A percentile compares a stretch with the other conserved stretches of the same genome.
These are phyloP conservation scores for Lasiodiplodia hormozganensis DNA, from an alignment of 2,329 filamentous ascomycete genomes.

Conservation along the genomic window DNA sequence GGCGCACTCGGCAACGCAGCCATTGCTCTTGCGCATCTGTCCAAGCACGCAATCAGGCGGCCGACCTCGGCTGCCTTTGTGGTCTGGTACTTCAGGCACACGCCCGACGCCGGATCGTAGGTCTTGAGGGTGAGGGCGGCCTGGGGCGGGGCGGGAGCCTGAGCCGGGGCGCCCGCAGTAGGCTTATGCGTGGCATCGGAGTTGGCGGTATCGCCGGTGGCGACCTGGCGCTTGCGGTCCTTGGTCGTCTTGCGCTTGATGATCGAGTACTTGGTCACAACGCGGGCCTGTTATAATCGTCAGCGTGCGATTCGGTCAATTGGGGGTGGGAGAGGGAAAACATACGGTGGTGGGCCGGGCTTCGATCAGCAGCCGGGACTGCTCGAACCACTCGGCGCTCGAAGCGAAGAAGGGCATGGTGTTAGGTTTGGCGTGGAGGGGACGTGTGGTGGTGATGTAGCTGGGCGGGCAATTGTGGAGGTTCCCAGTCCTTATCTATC, in stretches of 20 bases:
- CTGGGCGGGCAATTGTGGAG: neutral
- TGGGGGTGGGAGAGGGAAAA: conserved; percentile 31
- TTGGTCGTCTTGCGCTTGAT: conserved; percentile 50
- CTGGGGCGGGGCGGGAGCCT: conserved; percentile 51
- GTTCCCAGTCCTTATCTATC: neutral
- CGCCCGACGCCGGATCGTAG: conserved; percentile 82
- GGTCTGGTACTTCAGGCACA: conserved; percentile 88
- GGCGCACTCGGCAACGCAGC: conserved; percentile 50
- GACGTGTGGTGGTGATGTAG: conserved; percentile 4
- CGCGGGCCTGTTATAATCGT: conserved; percentile 69
- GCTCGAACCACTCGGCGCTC: conserved; percentile 88
- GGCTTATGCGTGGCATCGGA: conserved; percentile 40
- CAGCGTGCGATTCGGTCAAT: conserved; percentile 2
- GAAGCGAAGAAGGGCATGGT: conserved; percentile 81
- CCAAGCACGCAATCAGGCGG: conserved; percentile 78
- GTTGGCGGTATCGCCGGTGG: conserved; percentile 24
- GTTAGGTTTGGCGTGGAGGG: conserved; percentile 26
- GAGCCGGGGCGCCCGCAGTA: conserved; percentile 34
- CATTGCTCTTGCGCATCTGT: conserved; percentile 72
- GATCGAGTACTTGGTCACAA: conserved; percentile 92
- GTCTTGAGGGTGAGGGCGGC: conserved; percentile 86
- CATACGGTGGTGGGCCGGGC: conserved; percentile 84
- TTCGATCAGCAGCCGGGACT: conserved; percentile 84
- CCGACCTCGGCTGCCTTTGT: conserved; percentile 90
- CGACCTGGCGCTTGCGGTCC: conserved; percentile 35